Percentiles rank a stretch among this genome's conserved stretches.
phyloP scores from a whole-genome alignment of 2,329 filamentous ascomycete species.

The Aspergillus pseudoterreus region DNA sequence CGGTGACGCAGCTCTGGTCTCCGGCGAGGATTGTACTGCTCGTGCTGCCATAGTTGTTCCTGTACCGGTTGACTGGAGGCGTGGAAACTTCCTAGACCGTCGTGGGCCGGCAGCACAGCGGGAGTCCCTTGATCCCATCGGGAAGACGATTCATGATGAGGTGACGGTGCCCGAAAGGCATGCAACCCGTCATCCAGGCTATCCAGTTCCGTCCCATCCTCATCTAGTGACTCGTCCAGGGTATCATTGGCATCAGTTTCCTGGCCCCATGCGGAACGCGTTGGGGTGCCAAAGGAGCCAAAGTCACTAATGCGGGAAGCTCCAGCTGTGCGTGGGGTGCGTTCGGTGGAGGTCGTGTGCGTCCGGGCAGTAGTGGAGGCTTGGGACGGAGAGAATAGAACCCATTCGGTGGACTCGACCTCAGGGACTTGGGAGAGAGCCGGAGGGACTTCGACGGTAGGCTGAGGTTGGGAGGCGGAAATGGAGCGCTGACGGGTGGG shows the following conservation, averaged over 20 bases:
- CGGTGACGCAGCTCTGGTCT: constrained; percentile 46
- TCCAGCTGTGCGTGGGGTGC: constrained; percentile 63
- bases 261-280: constrained; percentile 50
- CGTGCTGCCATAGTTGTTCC: constrained; percentile 84
- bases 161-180: constrained; percentile 69
- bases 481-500: constrained; percentile 34
- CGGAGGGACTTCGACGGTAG: constrained; percentile 24
- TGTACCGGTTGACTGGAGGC: constrained; percentile 64
- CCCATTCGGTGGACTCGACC: constrained; percentile 87
- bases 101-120: constrained; percentile 82
- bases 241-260: constrained; percentile 12
- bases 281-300: constrained; percentile 69
- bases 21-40: constrained; percentile 73
- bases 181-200: constrained; percentile 89
- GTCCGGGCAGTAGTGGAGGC: constrained; percentile 65
- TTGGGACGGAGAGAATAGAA: constrained; percentile 80
- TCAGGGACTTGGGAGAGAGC: constrained; percentile 41
- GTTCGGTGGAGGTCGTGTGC: constrained; percentile 62
- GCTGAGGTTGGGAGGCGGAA: constrained; percentile 23
- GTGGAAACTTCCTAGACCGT: constrained; percentile 83
- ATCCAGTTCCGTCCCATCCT: constrained; percentile 73
- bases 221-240: constrained; percentile 57
- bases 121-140: constrained; percentile 54
- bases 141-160: constrained; percentile 40
- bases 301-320: constrained; percentile 75